Base-by-base conservation (phyloP, 2,329 filamentous ascomycete species). In the Pyrenochaeta sp. region DNA sequence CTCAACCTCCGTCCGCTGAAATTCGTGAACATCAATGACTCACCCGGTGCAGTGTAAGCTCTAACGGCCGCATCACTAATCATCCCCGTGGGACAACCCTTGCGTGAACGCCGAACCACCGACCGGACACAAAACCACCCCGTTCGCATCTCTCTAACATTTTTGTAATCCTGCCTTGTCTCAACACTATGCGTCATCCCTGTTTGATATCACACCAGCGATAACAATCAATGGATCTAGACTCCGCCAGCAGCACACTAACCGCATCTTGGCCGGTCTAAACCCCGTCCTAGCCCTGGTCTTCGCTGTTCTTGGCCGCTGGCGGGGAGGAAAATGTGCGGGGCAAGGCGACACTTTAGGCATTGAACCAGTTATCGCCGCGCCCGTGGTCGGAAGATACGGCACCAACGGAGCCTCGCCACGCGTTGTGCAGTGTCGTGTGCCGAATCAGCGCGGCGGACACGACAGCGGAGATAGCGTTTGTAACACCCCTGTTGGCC, bases 401-500 rank as follows among this genome's bases (percentile, higher is more conserved):
- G 65, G 67, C 62, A 58, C 39, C 24, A 44, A 42, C 52, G 49
- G 57, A 54, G 52, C 61, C 56, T 68, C 57, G 67, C 66, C 66
- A 66, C 66, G 67, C 66, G 66, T 67, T 60, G 56, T 49, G 50
- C 57, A 56, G 47, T 10, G 12, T 40, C 19, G 43, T 24, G 43
- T 27, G 51, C 49, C 62, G 66, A 70, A 68, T 70, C 59, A 67
- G 67, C 62, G 58, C 43, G 27, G 37, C 49, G 39, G 52, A 53
- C 45, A 58, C 51, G 48, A 48, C 27, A 22, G 52, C 62, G 62
- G 57, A 62, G 51, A 61, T 64, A 56, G 54, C 39, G 56, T 40
- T 46, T 27, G 44, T 45, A 42, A 19, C 24, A 49, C 48, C 60
- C 45, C 46, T 54, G 60, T 37, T 36, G 22, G 45, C 25, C 28